A percentile compares a stretch with the other conserved stretches of the same genome.
phyloP scores from a whole-genome alignment of 768 basidiomycete species.

The Suillus tomentosus region DNA sequence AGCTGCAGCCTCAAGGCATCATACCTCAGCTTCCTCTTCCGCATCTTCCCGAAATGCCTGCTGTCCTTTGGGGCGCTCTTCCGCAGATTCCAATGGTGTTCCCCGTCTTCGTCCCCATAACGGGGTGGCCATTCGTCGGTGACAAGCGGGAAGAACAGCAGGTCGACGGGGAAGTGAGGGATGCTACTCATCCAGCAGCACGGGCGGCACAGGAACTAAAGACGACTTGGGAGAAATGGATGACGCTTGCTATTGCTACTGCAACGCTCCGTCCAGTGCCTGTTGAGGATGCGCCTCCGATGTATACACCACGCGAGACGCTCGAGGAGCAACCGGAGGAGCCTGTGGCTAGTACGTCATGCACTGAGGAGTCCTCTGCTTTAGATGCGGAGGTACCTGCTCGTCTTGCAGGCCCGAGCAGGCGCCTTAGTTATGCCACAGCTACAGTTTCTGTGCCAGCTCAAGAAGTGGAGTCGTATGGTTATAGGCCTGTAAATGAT shows the following conservation, averaged over 20 bases:
- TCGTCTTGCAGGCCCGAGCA: constrained; percentile 37
- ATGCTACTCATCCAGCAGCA: constrained; percentile 38
- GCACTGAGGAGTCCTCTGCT: constrained; percentile 9
- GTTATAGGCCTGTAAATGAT: constrained; percentile 55
- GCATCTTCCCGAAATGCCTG: constrained; percentile 68
- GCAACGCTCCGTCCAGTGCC: constrained; percentile 44
- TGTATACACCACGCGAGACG: constrained; percentile 67
- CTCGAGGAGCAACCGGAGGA: constrained; percentile 25
- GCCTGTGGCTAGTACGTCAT: constrained; percentile 8
- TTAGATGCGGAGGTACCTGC: constrained; percentile 18
- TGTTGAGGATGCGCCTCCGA: constrained; percentile 64
- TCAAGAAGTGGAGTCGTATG: constrained; percentile 69
- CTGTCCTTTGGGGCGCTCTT: constrained; percentile 60
- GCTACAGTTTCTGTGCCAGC: constrained; percentile 52
- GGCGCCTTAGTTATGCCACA: constrained; percentile 49
- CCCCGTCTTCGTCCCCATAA: constrained; percentile 73
- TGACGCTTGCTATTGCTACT: constrained; percentile 53
- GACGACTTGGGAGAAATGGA: constrained; percentile 77
- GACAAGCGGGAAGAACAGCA: constrained; percentile 42
- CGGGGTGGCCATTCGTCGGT: constrained; percentile 66
- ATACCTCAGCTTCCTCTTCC: constrained; percentile 52
- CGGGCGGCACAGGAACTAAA: constrained; percentile 64
- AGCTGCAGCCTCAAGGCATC: constrained; percentile 58
- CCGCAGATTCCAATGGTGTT: constrained; percentile 78
- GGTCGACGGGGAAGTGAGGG: constrained; percentile 32